phyloP scores from a whole-genome alignment of 257 asterid species.

The Asclepias syriaca region DNA sequence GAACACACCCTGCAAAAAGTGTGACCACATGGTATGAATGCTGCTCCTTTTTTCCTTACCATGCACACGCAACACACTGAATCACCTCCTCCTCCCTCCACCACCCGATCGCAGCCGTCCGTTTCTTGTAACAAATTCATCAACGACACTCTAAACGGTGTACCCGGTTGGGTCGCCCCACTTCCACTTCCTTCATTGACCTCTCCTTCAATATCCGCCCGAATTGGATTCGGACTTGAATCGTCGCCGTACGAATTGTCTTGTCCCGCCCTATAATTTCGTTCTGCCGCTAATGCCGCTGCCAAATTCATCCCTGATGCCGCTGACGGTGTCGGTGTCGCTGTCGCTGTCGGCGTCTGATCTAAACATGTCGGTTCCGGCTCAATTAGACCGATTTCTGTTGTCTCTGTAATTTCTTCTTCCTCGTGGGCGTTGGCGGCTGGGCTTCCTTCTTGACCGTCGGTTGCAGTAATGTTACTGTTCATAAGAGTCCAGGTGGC shows the following conservation, averaged over 20 bases:
- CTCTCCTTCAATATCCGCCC: constrained; percentile 6
- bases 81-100: constrained; percentile 36
- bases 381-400: constrained; percentile 2
- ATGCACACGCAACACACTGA: constrained; percentile 89
- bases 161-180: constrained; percentile 15
- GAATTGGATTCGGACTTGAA: constrained; percentile 21
- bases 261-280: constrained; percentile 56
- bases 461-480: constrained; percentile 35
- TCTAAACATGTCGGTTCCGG: constrained; percentile 35
- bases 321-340: constrained; percentile 8
- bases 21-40: constrained; percentile 97
- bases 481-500: constrained; percentile 51
- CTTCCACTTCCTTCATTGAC: neutral
- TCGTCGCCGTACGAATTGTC: constrained; percentile 22
- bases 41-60: constrained; percentile 86
- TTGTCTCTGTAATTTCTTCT: constrained; percentile 10
- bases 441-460: neutral
- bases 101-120: constrained; percentile 46
- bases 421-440: constrained; percentile 16
- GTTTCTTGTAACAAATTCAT: constrained; percentile 78
- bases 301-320: constrained; percentile 68
- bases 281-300: constrained; percentile 79
- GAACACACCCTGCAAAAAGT: constrained; percentile 91
- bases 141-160: constrained; percentile 69
- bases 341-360: constrained; percentile 28